Evolutionary conservation across 169 alveolate species (phyloP).

Genomic region (Neospora caninum): DNA sequence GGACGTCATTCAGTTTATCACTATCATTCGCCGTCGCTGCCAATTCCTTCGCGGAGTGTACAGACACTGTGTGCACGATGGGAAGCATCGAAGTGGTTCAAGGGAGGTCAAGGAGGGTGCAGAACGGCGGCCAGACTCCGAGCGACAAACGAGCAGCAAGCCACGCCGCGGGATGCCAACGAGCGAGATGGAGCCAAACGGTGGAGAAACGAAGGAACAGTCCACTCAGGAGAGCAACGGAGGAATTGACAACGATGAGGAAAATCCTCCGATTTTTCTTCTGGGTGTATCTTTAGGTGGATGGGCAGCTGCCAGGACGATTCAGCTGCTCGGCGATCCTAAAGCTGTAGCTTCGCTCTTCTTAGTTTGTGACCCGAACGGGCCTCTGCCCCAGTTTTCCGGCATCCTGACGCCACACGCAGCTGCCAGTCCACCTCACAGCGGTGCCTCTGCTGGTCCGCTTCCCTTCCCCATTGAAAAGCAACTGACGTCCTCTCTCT

Average conservation of each 20-base stretch:
- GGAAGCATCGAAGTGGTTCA: not conserved
- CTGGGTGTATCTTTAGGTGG: slow-evolving; percentile 71
- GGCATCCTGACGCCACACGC: too few species aligned
- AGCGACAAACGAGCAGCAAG: not conserved
- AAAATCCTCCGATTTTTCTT: slow-evolving; percentile 55
- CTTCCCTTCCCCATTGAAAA: not conserved
- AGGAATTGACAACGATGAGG: not conserved
- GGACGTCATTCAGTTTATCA: slow-evolving; percentile 57
- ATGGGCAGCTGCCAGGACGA: slow-evolving; percentile 10
- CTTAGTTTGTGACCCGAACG: not conserved
- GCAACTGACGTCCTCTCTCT: too few species aligned
- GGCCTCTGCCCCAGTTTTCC: not conserved
- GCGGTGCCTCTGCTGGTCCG: not conserved
- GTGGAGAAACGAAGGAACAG: not conserved
- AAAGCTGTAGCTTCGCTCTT: not conserved
- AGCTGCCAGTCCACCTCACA: not conserved
- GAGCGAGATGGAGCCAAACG: not conserved
- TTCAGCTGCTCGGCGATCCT: not conserved
- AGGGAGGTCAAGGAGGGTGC: not conserved
- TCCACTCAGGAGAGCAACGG: not conserved
- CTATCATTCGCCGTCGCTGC: slow-evolving; percentile 8
- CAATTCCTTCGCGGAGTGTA: not conserved
- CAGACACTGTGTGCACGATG: not conserved
- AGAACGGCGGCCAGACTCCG: not conserved
- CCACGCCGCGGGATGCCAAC: not conserved